A percentile compares a stretch with the other conserved stretches of the same genome.
These are phyloP conservation scores for Epichloe baconii DNA, from an alignment of 2,329 filamentous ascomycete genomes.

Conservation along the genomic window DNA sequence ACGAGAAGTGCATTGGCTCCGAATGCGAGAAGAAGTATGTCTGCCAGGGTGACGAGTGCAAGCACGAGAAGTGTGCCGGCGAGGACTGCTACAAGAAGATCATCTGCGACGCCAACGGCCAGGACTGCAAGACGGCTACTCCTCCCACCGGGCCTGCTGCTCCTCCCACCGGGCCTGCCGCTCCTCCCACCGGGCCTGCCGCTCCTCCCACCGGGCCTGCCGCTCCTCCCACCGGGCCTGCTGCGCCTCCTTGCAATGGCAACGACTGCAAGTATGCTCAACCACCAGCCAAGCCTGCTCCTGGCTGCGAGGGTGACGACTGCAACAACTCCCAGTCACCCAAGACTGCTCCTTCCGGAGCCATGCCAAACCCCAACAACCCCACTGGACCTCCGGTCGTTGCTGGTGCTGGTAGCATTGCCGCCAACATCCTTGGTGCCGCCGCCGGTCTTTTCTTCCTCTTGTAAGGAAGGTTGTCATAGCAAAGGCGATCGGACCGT, in stretches of 20 bases:
- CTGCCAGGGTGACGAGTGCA: slow-evolving; percentile 19
- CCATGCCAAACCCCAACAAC: background rate
- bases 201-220: background rate
- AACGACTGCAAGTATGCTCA: background rate
- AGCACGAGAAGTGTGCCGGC: slow-evolving; percentile 17
- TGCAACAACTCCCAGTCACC: background rate
- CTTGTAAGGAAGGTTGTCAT: slow-evolving; percentile 7
- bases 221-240: background rate
- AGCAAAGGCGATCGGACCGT: background rate
- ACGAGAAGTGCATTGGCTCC: slow-evolving; percentile 15
- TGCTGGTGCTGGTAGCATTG: slow-evolving; percentile 10
- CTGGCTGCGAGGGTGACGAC: background rate
- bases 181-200: background rate
- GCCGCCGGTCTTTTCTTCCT: slow-evolving; percentile 12
- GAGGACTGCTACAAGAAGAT: slow-evolving; percentile 18
- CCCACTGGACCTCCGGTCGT: slow-evolving; percentile 2
- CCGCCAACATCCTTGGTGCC: slow-evolving; percentile 11
- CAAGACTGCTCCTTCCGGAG: background rate
- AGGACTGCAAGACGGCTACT: slow-evolving; percentile 9
- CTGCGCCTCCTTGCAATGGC: slow-evolving; percentile 4
- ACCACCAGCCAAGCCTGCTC: background rate
- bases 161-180: background rate
- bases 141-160: slow-evolving; percentile 3
- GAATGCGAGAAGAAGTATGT: slow-evolving; percentile 21
- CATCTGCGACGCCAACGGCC: slow-evolving; percentile 13